phyloP scores from a whole-genome alignment of 805 yeast species.

The Metschnikowia lochheadii region DNA sequence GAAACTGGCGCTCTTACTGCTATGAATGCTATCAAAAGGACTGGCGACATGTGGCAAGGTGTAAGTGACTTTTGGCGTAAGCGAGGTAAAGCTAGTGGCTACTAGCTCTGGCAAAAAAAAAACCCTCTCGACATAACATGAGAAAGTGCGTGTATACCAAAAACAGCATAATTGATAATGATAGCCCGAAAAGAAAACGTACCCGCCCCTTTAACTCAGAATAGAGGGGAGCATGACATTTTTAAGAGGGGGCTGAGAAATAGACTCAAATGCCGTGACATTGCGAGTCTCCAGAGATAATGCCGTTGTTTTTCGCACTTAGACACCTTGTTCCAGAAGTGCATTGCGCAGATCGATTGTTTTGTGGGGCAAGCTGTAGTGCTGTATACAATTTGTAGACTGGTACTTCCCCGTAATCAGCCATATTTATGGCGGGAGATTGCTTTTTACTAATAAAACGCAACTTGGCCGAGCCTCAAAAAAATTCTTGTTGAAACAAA shows the following conservation, averaged over 20 bases:
- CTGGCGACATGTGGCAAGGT: slow-evolving; percentile 50
- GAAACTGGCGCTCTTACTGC: slow-evolving; percentile 38
- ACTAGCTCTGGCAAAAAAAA: slow-evolving; percentile 23
- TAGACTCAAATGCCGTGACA: background rate
- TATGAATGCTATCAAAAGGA: slow-evolving; percentile 45
- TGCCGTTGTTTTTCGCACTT: background rate
- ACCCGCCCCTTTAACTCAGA: no score
- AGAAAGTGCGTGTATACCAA: background rate
- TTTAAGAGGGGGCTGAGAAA: background rate
- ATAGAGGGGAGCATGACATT: background rate
- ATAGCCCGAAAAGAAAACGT: background rate
- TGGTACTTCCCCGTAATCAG: background rate
- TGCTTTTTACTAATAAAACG: no score
- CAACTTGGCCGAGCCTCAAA: no score
- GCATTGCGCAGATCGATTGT: background rate
- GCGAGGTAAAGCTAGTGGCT: slow-evolving; percentile 68
- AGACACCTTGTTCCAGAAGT: background rate
- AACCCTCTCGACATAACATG: background rate
- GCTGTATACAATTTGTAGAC: background rate
- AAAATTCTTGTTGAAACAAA: no score
- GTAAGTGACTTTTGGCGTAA: slow-evolving; percentile 92
- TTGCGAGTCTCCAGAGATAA: background rate
- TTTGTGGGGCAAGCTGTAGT: background rate
- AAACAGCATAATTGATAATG: background rate
- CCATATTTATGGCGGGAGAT: background rate